phyloP scores from a whole-genome alignment of 202 grass and related monocot species.

The Saccharum hybrid region DNA sequence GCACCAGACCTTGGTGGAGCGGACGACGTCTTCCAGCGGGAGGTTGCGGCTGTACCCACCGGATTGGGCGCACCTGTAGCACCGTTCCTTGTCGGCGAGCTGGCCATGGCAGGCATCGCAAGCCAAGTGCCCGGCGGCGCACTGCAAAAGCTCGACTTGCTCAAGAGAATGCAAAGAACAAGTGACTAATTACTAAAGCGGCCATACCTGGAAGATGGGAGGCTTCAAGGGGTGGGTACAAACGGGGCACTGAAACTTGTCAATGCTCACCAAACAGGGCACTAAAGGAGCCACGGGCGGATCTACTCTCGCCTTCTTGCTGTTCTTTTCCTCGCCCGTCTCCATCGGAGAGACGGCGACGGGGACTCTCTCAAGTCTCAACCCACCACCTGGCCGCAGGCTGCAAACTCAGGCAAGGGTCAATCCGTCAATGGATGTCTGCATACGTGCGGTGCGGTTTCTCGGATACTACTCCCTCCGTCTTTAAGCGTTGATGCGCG shows the following conservation, averaged over 20 bases:
- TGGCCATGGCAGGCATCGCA: neutral
- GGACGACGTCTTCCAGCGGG: neutral
- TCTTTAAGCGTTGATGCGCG: too few relatives aligned
- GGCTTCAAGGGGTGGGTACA: neutral
- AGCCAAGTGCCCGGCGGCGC: neutral
- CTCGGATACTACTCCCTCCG: too few relatives aligned
- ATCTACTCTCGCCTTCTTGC: too few relatives aligned
- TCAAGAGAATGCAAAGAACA: neutral
- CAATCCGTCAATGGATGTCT: too few relatives aligned
- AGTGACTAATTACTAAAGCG: too few relatives aligned
- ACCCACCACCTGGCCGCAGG: too few relatives aligned
- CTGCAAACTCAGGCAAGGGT: too few relatives aligned
- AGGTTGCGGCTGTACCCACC: neutral
- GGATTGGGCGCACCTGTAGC: neutral
- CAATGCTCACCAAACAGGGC: neutral
- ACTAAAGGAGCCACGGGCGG: too few relatives aligned
- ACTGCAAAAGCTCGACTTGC: neutral
- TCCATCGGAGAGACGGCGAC: too few relatives aligned
- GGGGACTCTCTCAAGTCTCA: too few relatives aligned
- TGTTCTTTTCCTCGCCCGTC: too few relatives aligned
- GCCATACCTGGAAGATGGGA: neutral
- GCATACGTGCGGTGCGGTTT: too few relatives aligned
- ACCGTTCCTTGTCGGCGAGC: neutral
- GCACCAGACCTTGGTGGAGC: neutral
- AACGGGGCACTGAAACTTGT: neutral